A percentile compares a stretch with the other conserved stretches of the same genome.
phyloP scores from a whole-genome alignment of 2,329 filamentous ascomycete genomes.

The Penicillium digitatum region DNA sequence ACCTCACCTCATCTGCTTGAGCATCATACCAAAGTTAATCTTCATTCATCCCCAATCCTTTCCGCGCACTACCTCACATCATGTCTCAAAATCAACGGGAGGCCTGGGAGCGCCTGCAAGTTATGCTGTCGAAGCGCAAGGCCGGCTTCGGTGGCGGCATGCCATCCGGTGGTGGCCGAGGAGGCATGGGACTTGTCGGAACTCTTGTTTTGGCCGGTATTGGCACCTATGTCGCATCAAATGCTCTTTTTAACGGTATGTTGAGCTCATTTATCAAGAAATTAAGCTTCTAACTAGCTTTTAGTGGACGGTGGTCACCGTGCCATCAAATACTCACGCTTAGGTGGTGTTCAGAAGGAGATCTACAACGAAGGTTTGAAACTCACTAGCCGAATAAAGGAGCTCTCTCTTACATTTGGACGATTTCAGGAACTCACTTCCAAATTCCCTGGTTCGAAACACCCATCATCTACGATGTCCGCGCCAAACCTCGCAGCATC shows the following conservation, averaged over 20 bases:
- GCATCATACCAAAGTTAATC: constrained; percentile 19
- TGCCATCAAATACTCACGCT: constrained; percentile 94
- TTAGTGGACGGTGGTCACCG: constrained; percentile 94
- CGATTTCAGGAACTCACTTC: constrained; percentile 73
- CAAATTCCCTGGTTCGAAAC: constrained; percentile 97
- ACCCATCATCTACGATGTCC: constrained; percentile 93
- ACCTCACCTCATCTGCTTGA: constrained; percentile 26
- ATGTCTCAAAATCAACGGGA: constrained; percentile 59
- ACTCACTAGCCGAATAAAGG: neutral
- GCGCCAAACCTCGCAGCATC: constrained; percentile 94
- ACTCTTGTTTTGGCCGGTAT: constrained; percentile 51
- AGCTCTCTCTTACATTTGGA: constrained; percentile 8
- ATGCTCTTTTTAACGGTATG: constrained; percentile 66
- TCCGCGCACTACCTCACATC: constrained; percentile 26
- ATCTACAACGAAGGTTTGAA: constrained; percentile 85
- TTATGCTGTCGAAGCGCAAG: constrained; percentile 54
- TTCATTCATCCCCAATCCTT: constrained; percentile 19
- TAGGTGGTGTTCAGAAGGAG: constrained; percentile 90
- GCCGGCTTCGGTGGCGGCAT: constrained; percentile 43
- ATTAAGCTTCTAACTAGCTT: constrained; percentile 15
- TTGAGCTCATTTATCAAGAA: neutral
- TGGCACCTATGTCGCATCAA: constrained; percentile 44
- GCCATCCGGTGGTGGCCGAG: constrained; percentile 52
- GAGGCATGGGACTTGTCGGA: constrained; percentile 54
- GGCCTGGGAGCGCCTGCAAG: constrained; percentile 63